phyloP scores from a whole-genome alignment of 257 asterid species.

The Asclepias syriaca region DNA sequence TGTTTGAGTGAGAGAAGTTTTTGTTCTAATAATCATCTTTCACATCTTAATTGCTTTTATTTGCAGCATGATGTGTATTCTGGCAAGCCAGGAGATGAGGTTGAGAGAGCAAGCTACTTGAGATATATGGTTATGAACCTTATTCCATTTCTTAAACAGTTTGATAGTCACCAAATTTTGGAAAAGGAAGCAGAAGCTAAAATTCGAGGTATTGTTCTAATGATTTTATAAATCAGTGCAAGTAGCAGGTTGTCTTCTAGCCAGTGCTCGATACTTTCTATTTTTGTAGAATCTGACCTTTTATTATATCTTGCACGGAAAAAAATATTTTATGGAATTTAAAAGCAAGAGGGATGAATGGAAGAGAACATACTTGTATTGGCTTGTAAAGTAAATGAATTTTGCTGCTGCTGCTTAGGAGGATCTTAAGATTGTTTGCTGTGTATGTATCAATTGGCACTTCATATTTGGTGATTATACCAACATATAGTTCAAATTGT shows the following conservation, averaged over 20 bases:
- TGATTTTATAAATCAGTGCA: background rate
- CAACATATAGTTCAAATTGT: background rate
- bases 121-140: slow-evolving; percentile 34
- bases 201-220: slow-evolving; percentile 36
- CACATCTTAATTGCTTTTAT: background rate
- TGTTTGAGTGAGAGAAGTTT: slow-evolving; percentile 1
- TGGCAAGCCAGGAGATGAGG: slow-evolving; percentile 30
- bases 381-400: background rate
- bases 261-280: background rate
- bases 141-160: slow-evolving; percentile 32
- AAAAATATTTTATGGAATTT: background rate
- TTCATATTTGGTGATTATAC: background rate
- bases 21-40: background rate
- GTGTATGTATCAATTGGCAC: background rate
- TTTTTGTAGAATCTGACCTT: background rate
- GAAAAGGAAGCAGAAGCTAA: slow-evolving; percentile 49
- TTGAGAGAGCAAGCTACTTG: slow-evolving; percentile 15
- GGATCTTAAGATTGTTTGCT: background rate
- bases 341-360: background rate
- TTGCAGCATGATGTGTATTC: slow-evolving; percentile 32
- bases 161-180: slow-evolving; percentile 33
- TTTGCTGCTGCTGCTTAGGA: background rate
- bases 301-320: background rate
- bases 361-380: background rate
- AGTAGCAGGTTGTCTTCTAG: background rate